These are phyloP conservation scores for Penicillium canariense DNA, from an alignment of 495 filamentous ascomycete species.

Conservation along the genomic window DNA sequence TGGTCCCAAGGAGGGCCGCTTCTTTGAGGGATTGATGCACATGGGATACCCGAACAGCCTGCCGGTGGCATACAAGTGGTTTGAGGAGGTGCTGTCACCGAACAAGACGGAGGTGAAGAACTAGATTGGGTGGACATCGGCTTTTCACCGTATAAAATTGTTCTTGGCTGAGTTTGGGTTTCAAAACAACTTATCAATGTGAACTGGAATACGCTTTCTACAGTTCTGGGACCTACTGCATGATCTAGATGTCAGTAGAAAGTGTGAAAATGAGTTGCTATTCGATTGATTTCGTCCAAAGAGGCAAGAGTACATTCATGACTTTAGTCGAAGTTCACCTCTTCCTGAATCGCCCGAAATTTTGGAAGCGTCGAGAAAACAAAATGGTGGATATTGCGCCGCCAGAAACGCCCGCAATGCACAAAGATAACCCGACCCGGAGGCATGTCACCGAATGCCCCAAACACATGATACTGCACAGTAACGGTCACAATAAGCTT, in stretches of 20 bases:
- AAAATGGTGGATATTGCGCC: constrained; percentile 11
- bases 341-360: constrained; percentile 5
- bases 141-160: background rate
- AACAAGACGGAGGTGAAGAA: constrained; percentile 24
- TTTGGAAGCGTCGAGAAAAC: constrained; percentile 2
- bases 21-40: constrained; percentile 58
- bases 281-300: background rate
- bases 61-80: constrained; percentile 36
- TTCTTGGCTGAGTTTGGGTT: background rate
- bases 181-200: background rate
- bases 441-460: constrained; percentile 1
- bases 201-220: background rate
- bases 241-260: background rate
- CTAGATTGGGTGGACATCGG: constrained; percentile 4
- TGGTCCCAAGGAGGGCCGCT: constrained; percentile 68
- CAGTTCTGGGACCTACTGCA: background rate
- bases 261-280: background rate
- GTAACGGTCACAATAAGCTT: constrained; percentile 5
- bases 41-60: constrained; percentile 61
- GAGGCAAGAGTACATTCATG: background rate
- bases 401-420: constrained; percentile 34
- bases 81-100: constrained; percentile 35
- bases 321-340: background rate
- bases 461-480: constrained; percentile 6
- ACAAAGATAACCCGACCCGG: constrained; percentile 7